Evolutionary conservation across 805 yeast species (phyloP), one percentile per base, ranked within the genome.

Genomic region (Suhomyces tanzawaensis): DNA sequence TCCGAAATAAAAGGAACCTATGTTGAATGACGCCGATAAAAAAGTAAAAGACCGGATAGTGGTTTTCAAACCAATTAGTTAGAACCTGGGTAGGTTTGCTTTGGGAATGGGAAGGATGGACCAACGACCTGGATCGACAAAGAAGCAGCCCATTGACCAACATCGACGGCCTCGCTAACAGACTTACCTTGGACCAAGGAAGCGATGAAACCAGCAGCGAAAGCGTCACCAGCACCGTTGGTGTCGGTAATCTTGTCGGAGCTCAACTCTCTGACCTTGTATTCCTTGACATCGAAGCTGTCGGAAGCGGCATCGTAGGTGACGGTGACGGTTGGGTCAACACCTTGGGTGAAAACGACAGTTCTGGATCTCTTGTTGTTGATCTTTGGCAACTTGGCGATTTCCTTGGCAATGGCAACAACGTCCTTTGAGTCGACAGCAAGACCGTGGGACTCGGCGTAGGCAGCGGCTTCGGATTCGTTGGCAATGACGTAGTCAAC

Each of bases 141-240:
- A 49, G 87, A 74, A 44, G 99, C 99, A 51, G 95, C 81, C 97
- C 98, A 90, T 71, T 91, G 98, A 49, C 97, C 98, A 64, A 82
- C 77, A 52, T 83, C 87, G 46, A 91, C 74, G 29, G 81, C 71
- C 49, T 75, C 71, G 17, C 68, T 69, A 40, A 88, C 60, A 19
- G 75, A 52, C 62, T 84, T 79, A 48, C 82, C 87, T 64, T 81
- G 69, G 40, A 88, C 95, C 49, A 90, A 69, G 41, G 90, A 93
- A 45, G 96, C 95, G 47, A 89, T 67, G 65, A 91, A 90, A 42
- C 98, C 98, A 55, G 93, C 95, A 40, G 97, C 98, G 60, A 91
- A 91, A 11, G 97, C 96, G 62, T 91, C 97, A 66, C 98, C 98
- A 32, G 98, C 98, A 72, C 99, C 99, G 71, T 91, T 93, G 57